Evolutionary conservation across 768 basidiomycete genomes (phyloP).

Genomic region (Flagelloscypha sp.): DNA sequence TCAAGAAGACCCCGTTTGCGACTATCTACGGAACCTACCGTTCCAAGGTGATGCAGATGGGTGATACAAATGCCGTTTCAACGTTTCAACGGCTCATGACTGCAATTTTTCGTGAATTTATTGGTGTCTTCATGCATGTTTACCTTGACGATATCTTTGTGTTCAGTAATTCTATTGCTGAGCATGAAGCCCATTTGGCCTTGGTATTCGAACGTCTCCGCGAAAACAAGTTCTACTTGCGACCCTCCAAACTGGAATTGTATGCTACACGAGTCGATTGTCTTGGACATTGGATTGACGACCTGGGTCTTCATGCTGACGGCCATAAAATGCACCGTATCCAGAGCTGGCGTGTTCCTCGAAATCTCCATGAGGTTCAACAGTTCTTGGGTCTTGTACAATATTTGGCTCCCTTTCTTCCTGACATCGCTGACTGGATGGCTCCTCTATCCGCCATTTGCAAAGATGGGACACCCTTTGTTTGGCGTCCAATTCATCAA

Average conservation of each 20-base stretch:
- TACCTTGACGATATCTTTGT: slow-evolving; percentile 40
- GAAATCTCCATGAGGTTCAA: slow-evolving; percentile 21
- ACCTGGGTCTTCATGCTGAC: slow-evolving; percentile 28
- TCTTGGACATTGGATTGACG: slow-evolving; percentile 32
- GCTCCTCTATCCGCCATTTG: slow-evolving; percentile 14
- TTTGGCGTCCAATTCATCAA: slow-evolving; percentile 16
- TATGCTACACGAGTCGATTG: slow-evolving; percentile 24
- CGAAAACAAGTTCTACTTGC: slow-evolving; percentile 22
- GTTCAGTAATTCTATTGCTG: slow-evolving; percentile 25
- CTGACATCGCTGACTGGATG: slow-evolving; percentile 17
- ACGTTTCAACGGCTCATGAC: slow-evolving; percentile 41
- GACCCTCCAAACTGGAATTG: slow-evolving; percentile 23
- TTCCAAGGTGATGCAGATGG: slow-evolving; percentile 33
- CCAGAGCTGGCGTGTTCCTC: slow-evolving; percentile 24
- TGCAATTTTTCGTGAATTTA: slow-evolving; percentile 26
- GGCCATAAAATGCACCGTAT: slow-evolving; percentile 26
- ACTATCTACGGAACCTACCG: slow-evolving; percentile 29
- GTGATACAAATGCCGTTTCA: slow-evolving; percentile 35
- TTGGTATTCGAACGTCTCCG: slow-evolving; percentile 22
- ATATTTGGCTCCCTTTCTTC: slow-evolving; percentile 21
- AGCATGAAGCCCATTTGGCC: slow-evolving; percentile 26
- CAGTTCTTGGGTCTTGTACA: slow-evolving; percentile 22
- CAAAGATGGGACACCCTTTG: slow-evolving; percentile 13
- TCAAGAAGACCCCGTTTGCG: slow-evolving; percentile 24
- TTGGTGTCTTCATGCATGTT: slow-evolving; percentile 31